phyloP scores from a whole-genome alignment of 2,329 filamentous ascomycete species.

The Colletotrichum limetticola region DNA sequence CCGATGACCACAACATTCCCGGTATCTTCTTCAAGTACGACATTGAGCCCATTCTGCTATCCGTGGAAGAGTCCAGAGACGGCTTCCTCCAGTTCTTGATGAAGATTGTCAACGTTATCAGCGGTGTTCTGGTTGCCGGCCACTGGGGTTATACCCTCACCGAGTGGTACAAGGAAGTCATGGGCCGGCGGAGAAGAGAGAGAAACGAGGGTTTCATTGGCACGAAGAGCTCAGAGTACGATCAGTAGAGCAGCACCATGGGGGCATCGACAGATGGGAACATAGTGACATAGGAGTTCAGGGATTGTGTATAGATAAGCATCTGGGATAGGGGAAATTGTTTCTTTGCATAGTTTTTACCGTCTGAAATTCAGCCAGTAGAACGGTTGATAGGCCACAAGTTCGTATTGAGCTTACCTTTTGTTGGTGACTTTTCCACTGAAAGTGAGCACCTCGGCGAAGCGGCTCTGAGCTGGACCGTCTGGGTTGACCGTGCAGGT shows the following conservation, averaged over 20 bases:
- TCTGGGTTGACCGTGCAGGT: not conserved
- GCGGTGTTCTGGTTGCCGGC: constrained; percentile 90
- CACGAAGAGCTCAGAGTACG: constrained; percentile 31
- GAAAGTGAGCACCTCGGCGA: not conserved
- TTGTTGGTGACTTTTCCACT: not conserved
- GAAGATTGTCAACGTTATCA: constrained; percentile 89
- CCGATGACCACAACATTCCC: constrained; percentile 78
- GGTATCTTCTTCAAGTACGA: constrained; percentile 99
- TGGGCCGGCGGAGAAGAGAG: constrained; percentile 59
- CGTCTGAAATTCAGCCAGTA: not conserved
- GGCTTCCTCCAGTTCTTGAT: constrained; percentile 80
- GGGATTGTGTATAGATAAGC: constrained; percentile 28
- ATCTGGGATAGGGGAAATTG: constrained; percentile 13
- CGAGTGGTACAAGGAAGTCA: constrained; percentile 75
- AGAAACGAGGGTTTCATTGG: constrained; percentile 44
- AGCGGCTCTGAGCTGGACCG: not conserved
- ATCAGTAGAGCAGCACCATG: constrained; percentile 22
- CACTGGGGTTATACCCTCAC: constrained; percentile 91
- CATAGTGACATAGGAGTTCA: constrained; percentile 24
- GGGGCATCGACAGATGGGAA: not conserved
- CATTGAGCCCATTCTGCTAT: constrained; percentile 92
- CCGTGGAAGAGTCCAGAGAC: constrained; percentile 84
- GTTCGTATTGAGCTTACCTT: not conserved
- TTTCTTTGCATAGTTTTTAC: constrained; percentile 10
- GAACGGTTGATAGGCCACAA: not conserved